phyloP scores from a whole-genome alignment of 768 basidiomycete genomes.

The Dendrothele bispora region DNA sequence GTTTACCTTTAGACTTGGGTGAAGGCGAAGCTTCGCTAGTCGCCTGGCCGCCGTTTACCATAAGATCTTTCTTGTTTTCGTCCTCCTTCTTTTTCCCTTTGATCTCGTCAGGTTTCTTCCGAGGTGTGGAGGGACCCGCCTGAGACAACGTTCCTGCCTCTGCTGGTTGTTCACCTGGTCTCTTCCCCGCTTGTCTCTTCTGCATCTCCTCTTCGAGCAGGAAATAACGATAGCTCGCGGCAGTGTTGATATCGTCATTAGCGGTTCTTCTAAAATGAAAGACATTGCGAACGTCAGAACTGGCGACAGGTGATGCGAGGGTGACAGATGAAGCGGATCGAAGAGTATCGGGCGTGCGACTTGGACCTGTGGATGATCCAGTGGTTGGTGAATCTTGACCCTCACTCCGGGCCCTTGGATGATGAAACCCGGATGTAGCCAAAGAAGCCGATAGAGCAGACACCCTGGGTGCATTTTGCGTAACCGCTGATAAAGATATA shows the following conservation, averaged over 20 bases:
- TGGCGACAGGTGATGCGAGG: not conserved
- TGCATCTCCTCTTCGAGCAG: conserved; percentile 11
- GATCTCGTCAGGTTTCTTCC: too few relatives aligned
- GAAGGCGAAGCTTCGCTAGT: conserved; percentile 2
- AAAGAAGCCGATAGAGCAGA: conserved; percentile 52
- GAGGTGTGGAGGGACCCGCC: too few relatives aligned
- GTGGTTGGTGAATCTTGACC: not conserved
- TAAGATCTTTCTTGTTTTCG: conserved; percentile 14
- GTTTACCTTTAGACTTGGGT: conserved; percentile 32
- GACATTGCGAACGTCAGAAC: conserved; percentile 1
- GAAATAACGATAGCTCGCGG: conserved; percentile 9
- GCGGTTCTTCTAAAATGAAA: conserved; percentile 2
- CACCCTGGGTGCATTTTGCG: conserved; percentile 23
- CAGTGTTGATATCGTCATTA: conserved; percentile 5
- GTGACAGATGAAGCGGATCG: conserved; percentile 6
- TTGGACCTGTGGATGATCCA: not conserved
- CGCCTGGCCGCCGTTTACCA: not conserved
- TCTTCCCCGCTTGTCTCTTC: conserved; percentile 1
- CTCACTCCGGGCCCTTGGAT: conserved; percentile 20
- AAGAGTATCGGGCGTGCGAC: not conserved
- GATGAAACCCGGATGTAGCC: conserved; percentile 39
- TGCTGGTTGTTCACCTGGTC: not conserved
- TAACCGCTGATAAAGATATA: too few relatives aligned
- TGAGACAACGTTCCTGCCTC: not conserved
- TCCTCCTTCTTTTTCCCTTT: conserved; percentile 7